These are phyloP conservation scores for Ustilago xerochloae DNA, from an alignment of 1,284 basidiomycete species.

Conservation along the genomic window DNA sequence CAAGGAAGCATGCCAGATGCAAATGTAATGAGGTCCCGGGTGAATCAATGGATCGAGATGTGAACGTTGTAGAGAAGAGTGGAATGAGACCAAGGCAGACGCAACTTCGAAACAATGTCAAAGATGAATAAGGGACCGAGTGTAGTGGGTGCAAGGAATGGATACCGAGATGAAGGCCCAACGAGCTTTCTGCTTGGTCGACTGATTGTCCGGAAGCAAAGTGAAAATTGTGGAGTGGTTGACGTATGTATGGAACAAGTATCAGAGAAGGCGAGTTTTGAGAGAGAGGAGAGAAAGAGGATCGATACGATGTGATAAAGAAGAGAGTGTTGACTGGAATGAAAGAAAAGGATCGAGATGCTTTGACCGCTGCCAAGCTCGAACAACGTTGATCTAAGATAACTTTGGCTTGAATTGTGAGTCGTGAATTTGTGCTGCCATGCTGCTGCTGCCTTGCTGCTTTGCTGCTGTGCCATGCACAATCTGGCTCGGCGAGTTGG, in stretches of 20 bases:
- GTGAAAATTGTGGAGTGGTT: neutral
- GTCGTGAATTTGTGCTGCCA: neutral
- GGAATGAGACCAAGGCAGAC: neutral
- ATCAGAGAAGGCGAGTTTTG: neutral
- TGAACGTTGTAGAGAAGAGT: neutral
- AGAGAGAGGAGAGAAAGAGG: neutral
- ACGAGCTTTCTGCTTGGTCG: neutral
- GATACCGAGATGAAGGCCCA: neutral
- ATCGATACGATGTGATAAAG: neutral
- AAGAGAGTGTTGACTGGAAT: neutral
- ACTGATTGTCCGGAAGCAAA: neutral
- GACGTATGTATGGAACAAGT: neutral
- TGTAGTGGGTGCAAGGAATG: neutral
- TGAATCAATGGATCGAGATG: neutral
- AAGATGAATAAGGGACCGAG: neutral
- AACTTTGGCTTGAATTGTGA: too few relatives aligned
- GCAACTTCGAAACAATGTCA: neutral
- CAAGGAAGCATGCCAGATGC: slow-evolving; percentile 10
- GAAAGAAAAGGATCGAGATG: neutral
- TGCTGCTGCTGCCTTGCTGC: neutral
- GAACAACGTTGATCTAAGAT: too few relatives aligned
- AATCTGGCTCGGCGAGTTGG: neutral
- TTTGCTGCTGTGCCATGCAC: neutral
- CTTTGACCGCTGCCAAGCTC: neutral
- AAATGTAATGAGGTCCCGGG: neutral